Base-by-base conservation (phyloP, 2,329 filamentous ascomycete species). In the Nemania diffusa region DNA sequence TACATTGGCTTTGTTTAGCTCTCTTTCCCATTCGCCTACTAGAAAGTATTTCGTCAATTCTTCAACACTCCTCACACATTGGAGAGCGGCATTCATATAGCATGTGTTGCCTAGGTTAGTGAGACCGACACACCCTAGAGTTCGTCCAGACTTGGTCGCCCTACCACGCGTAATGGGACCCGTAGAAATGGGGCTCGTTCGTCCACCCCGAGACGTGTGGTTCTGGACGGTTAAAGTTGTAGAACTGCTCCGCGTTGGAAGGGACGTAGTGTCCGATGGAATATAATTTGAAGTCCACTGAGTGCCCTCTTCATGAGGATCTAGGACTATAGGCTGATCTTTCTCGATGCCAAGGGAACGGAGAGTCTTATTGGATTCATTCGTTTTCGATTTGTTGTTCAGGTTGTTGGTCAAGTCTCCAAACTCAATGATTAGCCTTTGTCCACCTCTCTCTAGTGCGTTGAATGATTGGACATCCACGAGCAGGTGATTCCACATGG, bases 1-100 rank as follows among this genome's bases (percentile, higher is more conserved):
- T 0, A 93, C 91, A 75, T 99, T 99, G 68, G 88, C 86, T 52
- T 87, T 84, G 78, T 99, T 99, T 72, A 98, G 86, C 75, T 99
- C 95, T 58, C 85, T 82, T 73, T 91, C 88, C 80, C 92, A 94
- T 69, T 90, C 87, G 66, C 90, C 86, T 57, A 87, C 85, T 57
- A 97, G 80, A 79, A 99, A 98, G 79, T 97, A 99, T 75, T 94
- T 90, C 5, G 93, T 95, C 70, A 99, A 82, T 79, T 99, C 96
- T 76, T 97, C 93, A 0, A 97, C 94, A 73, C 93, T 97, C 57
- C 95, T 90, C 58, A 99, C 88, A 78, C 96, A 99, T 78, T 99
- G 96, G 62, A 98, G 84, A 9, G 96, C 96, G 24, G 95, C 97
- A 79, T 98, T 98, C 94, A 98, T 97, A 81, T 99, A 99, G 81